Conservation (phyloP, 306 rosid species). For the Fragaria ananassa region DNA sequence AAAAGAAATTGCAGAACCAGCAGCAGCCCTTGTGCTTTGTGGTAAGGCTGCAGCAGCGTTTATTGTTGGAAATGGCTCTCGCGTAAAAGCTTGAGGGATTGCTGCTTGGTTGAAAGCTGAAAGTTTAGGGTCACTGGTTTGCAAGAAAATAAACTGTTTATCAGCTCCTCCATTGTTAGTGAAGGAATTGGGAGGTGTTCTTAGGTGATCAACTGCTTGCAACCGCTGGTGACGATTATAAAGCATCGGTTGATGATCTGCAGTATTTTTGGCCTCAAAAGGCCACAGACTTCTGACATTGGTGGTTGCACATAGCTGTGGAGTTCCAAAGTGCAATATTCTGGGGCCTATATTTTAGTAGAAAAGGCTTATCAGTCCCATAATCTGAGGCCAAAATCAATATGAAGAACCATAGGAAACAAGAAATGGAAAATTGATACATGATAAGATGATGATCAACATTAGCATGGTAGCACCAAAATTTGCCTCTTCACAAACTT, state of each 20-base stretch:
- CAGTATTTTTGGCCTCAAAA: conserved; percentile 37
- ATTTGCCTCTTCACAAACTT: not conserved
- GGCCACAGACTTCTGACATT: conserved; percentile 53
- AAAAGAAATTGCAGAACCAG: conserved; percentile 21
- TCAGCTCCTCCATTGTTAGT: conserved; percentile 35
- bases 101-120: conserved; percentile 30
- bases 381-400: not conserved
- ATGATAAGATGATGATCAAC: not conserved
- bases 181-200: conserved; percentile 23
- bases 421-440: not conserved
- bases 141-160: conserved; percentile 41
- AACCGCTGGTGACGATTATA: conserved; percentile 33
- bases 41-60: conserved; percentile 28
- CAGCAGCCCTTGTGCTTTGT: conserved; percentile 31
- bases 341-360: conserved; percentile 57
- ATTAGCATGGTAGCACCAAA: not conserved
- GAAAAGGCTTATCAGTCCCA: not conserved
- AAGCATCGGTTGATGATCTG: conserved; percentile 33
- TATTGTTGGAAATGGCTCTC: conserved; percentile 24
- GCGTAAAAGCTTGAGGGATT: conserved; percentile 20
- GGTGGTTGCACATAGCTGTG: conserved; percentile 47
- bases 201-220: conserved; percentile 33
- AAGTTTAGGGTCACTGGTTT: conserved; percentile 30
- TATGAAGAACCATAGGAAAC: not conserved
- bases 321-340: conserved; percentile 67